Conservation (phyloP, 371 early-diverging fungal species). For the Mucor indicus region DNA sequence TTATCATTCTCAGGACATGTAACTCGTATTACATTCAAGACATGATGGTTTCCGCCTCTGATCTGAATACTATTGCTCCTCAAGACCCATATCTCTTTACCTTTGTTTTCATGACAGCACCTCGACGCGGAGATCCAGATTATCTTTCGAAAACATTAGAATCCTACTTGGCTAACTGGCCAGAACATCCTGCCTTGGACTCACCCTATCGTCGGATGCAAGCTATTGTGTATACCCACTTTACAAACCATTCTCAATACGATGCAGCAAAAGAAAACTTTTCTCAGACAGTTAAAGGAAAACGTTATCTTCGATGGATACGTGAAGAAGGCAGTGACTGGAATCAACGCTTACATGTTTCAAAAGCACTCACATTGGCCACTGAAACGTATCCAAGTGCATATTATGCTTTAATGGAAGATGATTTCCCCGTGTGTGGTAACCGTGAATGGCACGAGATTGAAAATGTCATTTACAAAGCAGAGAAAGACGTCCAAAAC, state of each 20-base stretch:
- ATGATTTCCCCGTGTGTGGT: slow-evolving; percentile 62
- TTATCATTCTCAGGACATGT: slow-evolving; percentile 33
- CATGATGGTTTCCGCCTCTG: slow-evolving; percentile 26
- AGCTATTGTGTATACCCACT: slow-evolving; percentile 61
- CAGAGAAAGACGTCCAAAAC: slow-evolving; percentile 36
- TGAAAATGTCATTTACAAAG: slow-evolving; percentile 50
- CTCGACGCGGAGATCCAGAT: slow-evolving; percentile 50
- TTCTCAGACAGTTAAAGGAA: slow-evolving; percentile 42
- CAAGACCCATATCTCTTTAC: slow-evolving; percentile 50
- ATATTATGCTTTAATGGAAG: slow-evolving; percentile 56
- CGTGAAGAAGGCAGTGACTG: slow-evolving; percentile 46
- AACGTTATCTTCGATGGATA: slow-evolving; percentile 53
- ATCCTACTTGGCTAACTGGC: slow-evolving; percentile 56
- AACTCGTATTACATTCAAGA: slow-evolving; percentile 40
- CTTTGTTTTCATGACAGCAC: slow-evolving; percentile 60
- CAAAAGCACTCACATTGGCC: slow-evolving; percentile 47
- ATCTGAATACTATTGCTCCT: slow-evolving; percentile 26
- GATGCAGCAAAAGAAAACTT: slow-evolving; percentile 41
- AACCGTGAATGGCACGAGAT: slow-evolving; percentile 51
- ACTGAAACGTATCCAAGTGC: slow-evolving; percentile 31
- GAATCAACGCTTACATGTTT: slow-evolving; percentile 58
- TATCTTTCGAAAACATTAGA: slow-evolving; percentile 49
- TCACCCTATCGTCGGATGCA: slow-evolving; percentile 52
- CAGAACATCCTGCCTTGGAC: slow-evolving; percentile 35
- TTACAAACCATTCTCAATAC: slow-evolving; percentile 50